Base-by-base conservation (phyloP, 2,329 filamentous ascomycete genomes). In the Hypoxylon sp. region DNA sequence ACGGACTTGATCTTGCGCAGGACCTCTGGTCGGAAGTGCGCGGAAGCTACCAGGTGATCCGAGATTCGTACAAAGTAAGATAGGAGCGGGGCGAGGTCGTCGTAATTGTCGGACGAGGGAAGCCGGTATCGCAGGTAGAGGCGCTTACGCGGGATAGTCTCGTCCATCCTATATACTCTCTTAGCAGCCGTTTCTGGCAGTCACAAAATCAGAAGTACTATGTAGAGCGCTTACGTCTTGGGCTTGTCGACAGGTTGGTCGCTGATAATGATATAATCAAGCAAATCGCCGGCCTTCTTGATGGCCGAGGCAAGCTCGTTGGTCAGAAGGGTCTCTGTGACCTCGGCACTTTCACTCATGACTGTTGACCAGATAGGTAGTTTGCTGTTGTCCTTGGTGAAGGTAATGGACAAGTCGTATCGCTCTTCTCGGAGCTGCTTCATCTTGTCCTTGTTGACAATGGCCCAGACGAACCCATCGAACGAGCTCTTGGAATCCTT, bases 371-470 rank as follows among this genome's bases (percentile, higher is more conserved):
- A 99, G 69, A 85, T 81, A 32, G 96, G 95, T 32, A 99, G 88
- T 84, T 97, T 97, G 58, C 91, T 77, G 80, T 94, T 88, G 75
- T 99, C 96, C 85, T 97, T 97, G 76, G 95, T 97, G 70, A 89
- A 89, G 42, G 96, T 97, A 71, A 99, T 87, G 55, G 93, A 97
- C 57, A 97, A 83, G 78, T 99, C 96, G 81, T 97, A 99, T 73
- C 96, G 92, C 68, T 97, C 93, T 49, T 97, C 92, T 66, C 96
- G 91, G 73, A 97, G 86, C 74, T 88, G 84, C 83, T 92, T 93
- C 95, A 99, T 98, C 77, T 86, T 82, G 73, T 93, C 90, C 87
- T 99, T 99, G 86, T 98, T 93, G 67, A 98, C 94, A 71, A 99
- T 80, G 51, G 93, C 95, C 87, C 92, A 98, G 69, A 99, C 95